phyloP scores from a whole-genome alignment of 768 basidiomycete genomes.

The Lactarius tabidus region DNA sequence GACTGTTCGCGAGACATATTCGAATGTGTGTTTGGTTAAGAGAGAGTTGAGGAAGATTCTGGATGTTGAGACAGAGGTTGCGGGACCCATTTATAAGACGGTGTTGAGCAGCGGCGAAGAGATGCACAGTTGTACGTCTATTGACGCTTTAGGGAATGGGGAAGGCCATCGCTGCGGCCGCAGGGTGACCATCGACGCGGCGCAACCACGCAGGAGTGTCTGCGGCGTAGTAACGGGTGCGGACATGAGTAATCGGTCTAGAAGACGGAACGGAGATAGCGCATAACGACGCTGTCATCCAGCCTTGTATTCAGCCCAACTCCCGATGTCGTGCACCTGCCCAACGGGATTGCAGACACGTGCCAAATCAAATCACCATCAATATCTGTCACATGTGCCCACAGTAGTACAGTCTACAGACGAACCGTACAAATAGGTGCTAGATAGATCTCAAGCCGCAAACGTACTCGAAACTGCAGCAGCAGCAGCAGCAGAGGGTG shows the following conservation, averaged over 20 bases:
- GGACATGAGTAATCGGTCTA: not conserved
- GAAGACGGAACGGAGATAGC: not conserved
- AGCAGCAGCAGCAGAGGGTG: not conserved
- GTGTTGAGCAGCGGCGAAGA: not conserved
- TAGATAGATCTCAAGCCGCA: constrained; percentile 9
- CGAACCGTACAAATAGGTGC: not conserved
- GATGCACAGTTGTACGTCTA: constrained; percentile 4
- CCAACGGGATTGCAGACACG: too few relatives aligned
- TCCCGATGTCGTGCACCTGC: too few relatives aligned
- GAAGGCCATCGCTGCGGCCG: constrained; percentile 6
- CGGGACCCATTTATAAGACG: constrained; percentile 6
- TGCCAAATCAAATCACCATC: too few relatives aligned
- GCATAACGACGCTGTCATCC: too few relatives aligned
- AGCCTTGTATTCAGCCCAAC: too few relatives aligned
- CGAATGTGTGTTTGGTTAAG: not conserved
- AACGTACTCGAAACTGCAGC: not conserved
- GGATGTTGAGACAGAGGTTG: not conserved
- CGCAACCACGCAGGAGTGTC: not conserved
- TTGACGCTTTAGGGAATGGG: not conserved
- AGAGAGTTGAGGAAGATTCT: not conserved
- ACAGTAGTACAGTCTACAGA: too few relatives aligned
- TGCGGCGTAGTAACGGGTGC: not conserved
- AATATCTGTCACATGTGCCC: too few relatives aligned
- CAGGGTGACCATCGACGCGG: constrained; percentile 2
- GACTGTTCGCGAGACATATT: not conserved